Evolutionary conservation across 1,139 yeast species (phyloP).

Genomic region (Sugiyamaella novakii): DNA sequence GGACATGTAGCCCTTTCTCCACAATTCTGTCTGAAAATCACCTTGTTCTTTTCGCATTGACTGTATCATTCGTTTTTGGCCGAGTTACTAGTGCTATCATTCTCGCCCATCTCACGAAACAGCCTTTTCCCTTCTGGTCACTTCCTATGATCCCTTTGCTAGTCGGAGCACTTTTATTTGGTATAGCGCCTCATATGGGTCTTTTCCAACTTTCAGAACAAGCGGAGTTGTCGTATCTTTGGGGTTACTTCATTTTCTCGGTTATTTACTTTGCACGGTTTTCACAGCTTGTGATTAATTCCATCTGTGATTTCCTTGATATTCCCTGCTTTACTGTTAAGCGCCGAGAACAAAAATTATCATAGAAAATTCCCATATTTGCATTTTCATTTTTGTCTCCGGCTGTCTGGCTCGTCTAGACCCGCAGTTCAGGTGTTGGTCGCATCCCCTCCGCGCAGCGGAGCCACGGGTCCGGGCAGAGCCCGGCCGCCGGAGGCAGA

Average conservation of each 20-base stretch:
- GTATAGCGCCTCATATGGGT: conserved; percentile 38
- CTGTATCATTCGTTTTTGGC: conserved; percentile 71
- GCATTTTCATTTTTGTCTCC: conserved; percentile 1
- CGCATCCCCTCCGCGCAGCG: conserved; percentile 1
- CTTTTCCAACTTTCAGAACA: conserved; percentile 27
- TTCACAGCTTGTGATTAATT: conserved; percentile 42
- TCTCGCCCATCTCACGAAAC: conserved; percentile 70
- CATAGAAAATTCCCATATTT: neutral
- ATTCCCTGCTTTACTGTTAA: conserved; percentile 45
- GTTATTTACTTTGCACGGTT: conserved; percentile 41
- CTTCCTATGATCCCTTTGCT: conserved; percentile 42
- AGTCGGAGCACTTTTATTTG: conserved; percentile 43
- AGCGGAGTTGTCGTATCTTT: conserved; percentile 41
- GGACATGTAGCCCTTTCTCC: conserved; percentile 45
- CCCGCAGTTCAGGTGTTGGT: neutral
- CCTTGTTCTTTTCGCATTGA: conserved; percentile 57
- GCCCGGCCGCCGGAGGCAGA: conserved; percentile 9
- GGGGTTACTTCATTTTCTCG: conserved; percentile 38
- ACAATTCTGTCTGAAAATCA: conserved; percentile 46
- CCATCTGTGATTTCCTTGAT: conserved; percentile 43
- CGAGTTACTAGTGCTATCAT: conserved; percentile 58
- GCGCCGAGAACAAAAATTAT: conserved; percentile 12
- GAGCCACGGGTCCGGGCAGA: conserved; percentile 6
- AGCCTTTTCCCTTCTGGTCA: conserved; percentile 58
- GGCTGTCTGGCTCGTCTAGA: conserved; percentile 2